Conservation (phyloP, 1,139 yeast species). For the Hansenula sp. region DNA sequence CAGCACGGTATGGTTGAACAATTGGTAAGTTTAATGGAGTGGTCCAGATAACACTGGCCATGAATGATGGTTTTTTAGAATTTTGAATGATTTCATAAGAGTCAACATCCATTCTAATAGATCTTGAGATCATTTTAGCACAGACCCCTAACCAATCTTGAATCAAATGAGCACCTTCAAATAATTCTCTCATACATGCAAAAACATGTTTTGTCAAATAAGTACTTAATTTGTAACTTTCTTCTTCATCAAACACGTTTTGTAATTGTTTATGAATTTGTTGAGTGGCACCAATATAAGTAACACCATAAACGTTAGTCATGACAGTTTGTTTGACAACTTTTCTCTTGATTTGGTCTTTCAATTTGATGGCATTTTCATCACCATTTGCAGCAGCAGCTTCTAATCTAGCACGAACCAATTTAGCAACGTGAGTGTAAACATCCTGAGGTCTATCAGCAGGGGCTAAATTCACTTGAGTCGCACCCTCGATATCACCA, state of each 20-base stretch:
- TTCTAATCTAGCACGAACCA: conserved; percentile 58
- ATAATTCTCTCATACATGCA: conserved; percentile 78
- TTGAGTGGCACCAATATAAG: conserved; percentile 87
- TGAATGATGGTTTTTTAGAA: conserved; percentile 50
- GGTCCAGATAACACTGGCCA: conserved; percentile 96
- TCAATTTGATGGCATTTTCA: conserved; percentile 31
- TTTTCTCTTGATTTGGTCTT: conserved; percentile 73
- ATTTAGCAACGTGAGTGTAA: conserved; percentile 73
- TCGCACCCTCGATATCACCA: conserved; percentile 93
- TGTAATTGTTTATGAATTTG: conserved; percentile 74
- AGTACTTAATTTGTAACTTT: conserved; percentile 40
- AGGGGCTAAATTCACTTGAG: conserved; percentile 83
- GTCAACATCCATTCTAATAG: conserved; percentile 62
- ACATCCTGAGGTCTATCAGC: conserved; percentile 89
- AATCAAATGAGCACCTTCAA: conserved; percentile 88
- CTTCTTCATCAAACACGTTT: conserved; percentile 36
- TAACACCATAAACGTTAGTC: conserved; percentile 98
- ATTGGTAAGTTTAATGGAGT: conserved; percentile 91
- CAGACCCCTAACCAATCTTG: conserved; percentile 95
- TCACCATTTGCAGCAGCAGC: conserved; percentile 57
- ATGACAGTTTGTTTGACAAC: conserved; percentile 95
- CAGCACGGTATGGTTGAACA: conserved; percentile 89
- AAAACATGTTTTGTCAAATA: conserved; percentile 80
- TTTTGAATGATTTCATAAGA: conserved; percentile 28
- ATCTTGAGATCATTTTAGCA: conserved; percentile 76